phyloP scores from a whole-genome alignment of 345 rosid species.

The Heritiera littoralis region DNA sequence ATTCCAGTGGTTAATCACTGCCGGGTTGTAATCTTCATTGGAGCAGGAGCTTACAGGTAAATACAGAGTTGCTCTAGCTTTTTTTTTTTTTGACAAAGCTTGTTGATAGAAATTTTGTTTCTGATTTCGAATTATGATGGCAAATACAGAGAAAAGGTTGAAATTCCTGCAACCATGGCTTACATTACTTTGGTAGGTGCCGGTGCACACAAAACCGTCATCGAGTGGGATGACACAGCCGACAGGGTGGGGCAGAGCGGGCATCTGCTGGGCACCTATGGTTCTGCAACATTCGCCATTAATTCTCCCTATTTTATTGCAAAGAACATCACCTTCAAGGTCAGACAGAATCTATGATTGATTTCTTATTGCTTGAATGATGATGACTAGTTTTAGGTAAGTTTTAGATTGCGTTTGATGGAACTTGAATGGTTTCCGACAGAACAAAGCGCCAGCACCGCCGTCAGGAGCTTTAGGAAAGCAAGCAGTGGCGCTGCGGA shows the following conservation, averaged over 20 bases:
- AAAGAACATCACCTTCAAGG: conserved; percentile 90
- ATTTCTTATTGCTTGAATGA: too few relatives aligned
- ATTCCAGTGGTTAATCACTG: conserved; percentile 74
- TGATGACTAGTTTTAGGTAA: too few relatives aligned
- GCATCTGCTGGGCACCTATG: conserved; percentile 61
- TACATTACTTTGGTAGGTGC: conserved; percentile 83
- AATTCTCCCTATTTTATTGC: conserved; percentile 83
- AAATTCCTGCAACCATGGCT: conserved; percentile 68
- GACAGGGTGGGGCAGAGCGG: conserved; percentile 69
- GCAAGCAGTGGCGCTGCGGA: conserved; percentile 90
- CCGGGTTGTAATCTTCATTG: conserved; percentile 82
- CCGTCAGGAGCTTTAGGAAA: conserved; percentile 79
- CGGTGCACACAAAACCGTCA: conserved; percentile 76
- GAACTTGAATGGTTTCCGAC: neutral
- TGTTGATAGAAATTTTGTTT: neutral
- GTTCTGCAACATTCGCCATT: conserved; percentile 89
- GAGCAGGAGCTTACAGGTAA: conserved; percentile 84
- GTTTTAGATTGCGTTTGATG: neutral
- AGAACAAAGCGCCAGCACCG: conserved; percentile 87
- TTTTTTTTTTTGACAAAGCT: neutral
- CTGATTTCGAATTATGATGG: neutral
- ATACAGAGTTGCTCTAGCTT: neutral
- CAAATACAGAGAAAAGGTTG: conserved; percentile 71
- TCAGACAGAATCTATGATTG: conserved; percentile 1
- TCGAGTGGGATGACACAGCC: conserved; percentile 96